Conservation (phyloP, 2,329 filamentous ascomycete genomes). For the Fusarium sororula region DNA sequence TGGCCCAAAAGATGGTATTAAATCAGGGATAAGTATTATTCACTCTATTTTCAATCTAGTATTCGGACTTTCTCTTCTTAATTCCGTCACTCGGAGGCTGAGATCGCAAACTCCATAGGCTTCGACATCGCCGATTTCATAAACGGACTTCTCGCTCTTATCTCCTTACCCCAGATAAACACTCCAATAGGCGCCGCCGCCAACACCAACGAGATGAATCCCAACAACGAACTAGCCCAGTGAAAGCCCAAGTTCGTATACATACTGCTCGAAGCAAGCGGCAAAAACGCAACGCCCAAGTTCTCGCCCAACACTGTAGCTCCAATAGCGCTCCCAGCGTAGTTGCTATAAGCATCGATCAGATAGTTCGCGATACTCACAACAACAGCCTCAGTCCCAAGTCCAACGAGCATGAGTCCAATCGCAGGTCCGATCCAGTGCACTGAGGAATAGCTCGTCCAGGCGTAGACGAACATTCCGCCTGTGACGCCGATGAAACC, state of each 20-base stretch:
- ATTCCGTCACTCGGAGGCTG: neutral
- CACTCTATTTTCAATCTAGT: too few species aligned
- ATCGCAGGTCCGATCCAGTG: constrained; percentile 19
- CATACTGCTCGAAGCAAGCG: constrained; percentile 24
- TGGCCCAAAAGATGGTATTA: too few species aligned
- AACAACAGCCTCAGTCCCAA: constrained; percentile 21
- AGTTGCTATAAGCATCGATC: constrained; percentile 25
- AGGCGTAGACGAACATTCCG: constrained; percentile 28
- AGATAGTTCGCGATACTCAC: constrained; percentile 28
- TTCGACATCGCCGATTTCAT: constrained; percentile 22
- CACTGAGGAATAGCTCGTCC: constrained; percentile 17
- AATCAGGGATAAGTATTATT: too few species aligned
- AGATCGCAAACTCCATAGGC: constrained; percentile 6
- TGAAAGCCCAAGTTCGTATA: constrained; percentile 29
- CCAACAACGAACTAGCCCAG: constrained; percentile 24
- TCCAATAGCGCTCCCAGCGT: constrained; percentile 24
- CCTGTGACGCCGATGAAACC: constrained; percentile 19
- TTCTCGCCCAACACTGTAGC: constrained; percentile 21
- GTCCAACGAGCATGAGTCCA: constrained; percentile 16
- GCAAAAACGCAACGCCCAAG: constrained; percentile 20
- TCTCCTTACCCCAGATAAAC: constrained; percentile 25
- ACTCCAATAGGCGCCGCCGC: constrained; percentile 20
- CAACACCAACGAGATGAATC: constrained; percentile 13
- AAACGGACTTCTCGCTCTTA: constrained; percentile 23
- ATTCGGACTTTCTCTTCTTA: rapidly evolving